Percentiles rank a stretch among this genome's conserved stretches.
Evolutionary conservation across 139 green algal genomes (phyloP).

Genomic region (Eudorina sp.): DNA sequence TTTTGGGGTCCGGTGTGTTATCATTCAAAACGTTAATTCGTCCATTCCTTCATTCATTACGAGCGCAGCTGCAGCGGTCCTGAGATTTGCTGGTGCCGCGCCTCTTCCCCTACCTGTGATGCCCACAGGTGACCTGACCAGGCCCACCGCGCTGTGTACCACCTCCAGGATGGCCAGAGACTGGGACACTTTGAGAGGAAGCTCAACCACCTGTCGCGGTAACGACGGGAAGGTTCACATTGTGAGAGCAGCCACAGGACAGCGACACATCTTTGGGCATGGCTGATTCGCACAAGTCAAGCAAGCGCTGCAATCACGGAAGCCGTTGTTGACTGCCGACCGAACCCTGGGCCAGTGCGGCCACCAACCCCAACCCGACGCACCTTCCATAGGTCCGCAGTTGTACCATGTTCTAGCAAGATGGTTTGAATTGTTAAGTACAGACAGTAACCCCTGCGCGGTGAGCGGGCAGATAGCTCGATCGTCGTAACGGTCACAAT

Average conservation of each 20-base stretch:
- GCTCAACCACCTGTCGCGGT: constrained; percentile 77
- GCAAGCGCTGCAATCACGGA: no score
- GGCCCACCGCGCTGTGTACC: constrained; percentile 82
- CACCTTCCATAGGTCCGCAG: constrained; percentile 73
- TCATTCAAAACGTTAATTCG: no score
- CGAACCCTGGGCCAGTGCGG: no score
- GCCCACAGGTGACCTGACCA: constrained; percentile 87
- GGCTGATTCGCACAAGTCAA: no score
- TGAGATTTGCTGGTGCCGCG: no score
- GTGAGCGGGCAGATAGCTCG: not conserved
- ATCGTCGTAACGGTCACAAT: not conserved
- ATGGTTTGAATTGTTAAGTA: constrained; percentile 64
- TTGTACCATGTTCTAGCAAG: constrained; percentile 48
- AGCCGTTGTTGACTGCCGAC: no score
- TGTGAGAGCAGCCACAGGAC: no score
- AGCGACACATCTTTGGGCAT: no score
- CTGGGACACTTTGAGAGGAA: constrained; percentile 88
- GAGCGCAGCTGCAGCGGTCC: no score
- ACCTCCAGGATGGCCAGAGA: constrained; percentile 91
- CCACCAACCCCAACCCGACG: not conserved
- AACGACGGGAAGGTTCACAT: no score
- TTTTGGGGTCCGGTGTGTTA: no score
- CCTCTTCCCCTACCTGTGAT: constrained; percentile 81
- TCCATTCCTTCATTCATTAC: no score
- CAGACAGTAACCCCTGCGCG: constrained; percentile 79